Evolutionary conservation across 768 basidiomycete genomes (phyloP), one percentile per base, ranked within the genome.

Genomic region (Pulveroboletus sp.): DNA sequence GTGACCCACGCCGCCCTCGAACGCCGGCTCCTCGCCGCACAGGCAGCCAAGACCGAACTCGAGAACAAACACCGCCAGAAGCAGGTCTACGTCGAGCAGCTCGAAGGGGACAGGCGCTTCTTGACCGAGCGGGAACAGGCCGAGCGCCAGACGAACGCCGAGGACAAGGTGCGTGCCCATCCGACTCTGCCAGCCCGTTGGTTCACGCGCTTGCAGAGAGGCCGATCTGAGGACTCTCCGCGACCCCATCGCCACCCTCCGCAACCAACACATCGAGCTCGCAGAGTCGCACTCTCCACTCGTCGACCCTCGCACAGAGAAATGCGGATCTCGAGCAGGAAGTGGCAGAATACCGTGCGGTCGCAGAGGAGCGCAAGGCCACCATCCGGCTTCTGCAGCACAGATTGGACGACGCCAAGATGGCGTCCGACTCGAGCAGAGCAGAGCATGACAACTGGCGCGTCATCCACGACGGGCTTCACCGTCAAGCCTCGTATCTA

Each of bases 61-160:
- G 86, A 89, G 63, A 74, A 76, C 12, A 83, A 82, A 62, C 69
- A 89, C 4, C 73, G 82, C 27, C 83, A 89, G 65, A 80, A 78
- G 60, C 83, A 87, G 3, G 55, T 74, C 1, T 63, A 70, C 20
- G 76, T 90, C 23, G 85, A 86, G 36, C 70, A 80, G 37, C 72
- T 92, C 10, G 85, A 89, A 58, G 71, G 77, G 14, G 89, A 91
- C 60, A 70, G 87, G 31, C 70, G 85, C 16, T 88, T 75, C 72
- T 74, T 89, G 43, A 71, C 82, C 0, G 85, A 89, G 54, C 67
- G 83, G 4, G 88, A 89, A 63, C 71, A 76, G 42, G 79, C 82
- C 31, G 86, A 89, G 52, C 71, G 79, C 14, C 63, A 60, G 4
- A 75, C 75, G 32, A 68, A 71, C 45, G 74, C 76, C 4, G 75